Conservation (phyloP, 768 basidiomycete genomes). For the Lactifluus piperatus region DNA sequence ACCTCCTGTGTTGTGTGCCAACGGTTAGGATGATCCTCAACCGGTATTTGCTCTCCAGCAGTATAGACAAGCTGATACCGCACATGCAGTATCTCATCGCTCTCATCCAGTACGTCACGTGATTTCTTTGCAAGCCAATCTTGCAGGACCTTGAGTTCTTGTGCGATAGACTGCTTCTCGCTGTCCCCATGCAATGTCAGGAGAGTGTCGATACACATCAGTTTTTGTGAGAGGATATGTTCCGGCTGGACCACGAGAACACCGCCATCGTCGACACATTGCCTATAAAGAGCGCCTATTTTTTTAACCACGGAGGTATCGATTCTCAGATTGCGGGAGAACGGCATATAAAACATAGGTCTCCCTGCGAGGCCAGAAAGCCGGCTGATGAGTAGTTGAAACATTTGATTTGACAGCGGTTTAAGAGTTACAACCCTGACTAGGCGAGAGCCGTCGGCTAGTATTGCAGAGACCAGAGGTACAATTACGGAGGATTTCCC, state of each 20-base stretch:
- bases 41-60: constrained; percentile 17
- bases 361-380: constrained; percentile 36
- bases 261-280: no score
- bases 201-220: constrained; percentile 35
- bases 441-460: constrained; percentile 36
- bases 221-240: no score
- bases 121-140: no score
- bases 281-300: constrained; percentile 29
- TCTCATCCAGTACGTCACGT: no score
- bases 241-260: no score
- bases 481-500: neutral
- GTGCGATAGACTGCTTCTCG: neutral
- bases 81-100: no score
- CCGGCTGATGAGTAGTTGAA: constrained; percentile 35
- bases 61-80: no score
- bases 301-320: constrained; percentile 11
- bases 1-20: constrained; percentile 40
- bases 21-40: constrained; percentile 42
- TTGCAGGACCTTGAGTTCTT: no score
- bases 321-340: constrained; percentile 33
- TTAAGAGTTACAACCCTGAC: constrained; percentile 44
- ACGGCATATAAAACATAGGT: constrained; percentile 41
- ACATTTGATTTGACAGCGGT: constrained; percentile 38
- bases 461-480: neutral
- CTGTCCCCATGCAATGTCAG: constrained; percentile 18